phyloP scores from a whole-genome alignment of 176 grass and related monocot species.

The Musa acuminata region DNA sequence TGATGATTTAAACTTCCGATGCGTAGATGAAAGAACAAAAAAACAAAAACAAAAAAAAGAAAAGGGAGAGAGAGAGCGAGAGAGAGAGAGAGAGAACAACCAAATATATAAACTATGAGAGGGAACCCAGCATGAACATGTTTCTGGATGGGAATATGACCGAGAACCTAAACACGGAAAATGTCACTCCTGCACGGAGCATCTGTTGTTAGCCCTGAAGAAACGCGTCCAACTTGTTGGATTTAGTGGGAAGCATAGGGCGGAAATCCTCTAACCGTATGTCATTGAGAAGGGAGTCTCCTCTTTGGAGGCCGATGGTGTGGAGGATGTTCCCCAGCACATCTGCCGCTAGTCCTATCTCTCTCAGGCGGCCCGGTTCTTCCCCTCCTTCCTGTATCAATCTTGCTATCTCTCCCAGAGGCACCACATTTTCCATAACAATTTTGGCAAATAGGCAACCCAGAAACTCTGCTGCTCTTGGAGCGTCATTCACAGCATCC shows the following conservation, averaged over 20 bases:
- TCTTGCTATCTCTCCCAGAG: constrained; percentile 53
- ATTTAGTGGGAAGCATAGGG: constrained; percentile 39
- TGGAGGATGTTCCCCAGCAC: constrained; percentile 59
- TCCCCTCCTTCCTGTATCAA: constrained; percentile 67
- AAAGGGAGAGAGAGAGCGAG: too few relatives aligned
- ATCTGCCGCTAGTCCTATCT: constrained; percentile 60
- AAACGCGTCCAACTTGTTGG: constrained; percentile 66
- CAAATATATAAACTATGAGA: too few relatives aligned
- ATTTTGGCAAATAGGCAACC: constrained; percentile 67
- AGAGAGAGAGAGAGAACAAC: too few relatives aligned
- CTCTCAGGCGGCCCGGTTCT: constrained; percentile 48
- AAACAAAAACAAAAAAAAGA: too few relatives aligned
- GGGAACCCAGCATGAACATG: neutral
- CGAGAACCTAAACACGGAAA: neutral
- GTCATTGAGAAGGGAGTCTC: constrained; percentile 50
- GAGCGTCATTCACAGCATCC: constrained; percentile 87
- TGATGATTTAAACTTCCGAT: too few relatives aligned
- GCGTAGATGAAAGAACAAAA: too few relatives aligned
- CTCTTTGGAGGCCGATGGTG: constrained; percentile 45
- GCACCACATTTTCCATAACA: constrained; percentile 48
- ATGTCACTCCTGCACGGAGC: constrained; percentile 28
- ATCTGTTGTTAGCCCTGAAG: constrained; percentile 29
- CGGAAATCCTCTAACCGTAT: constrained; percentile 65
- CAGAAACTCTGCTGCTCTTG: constrained; percentile 73
- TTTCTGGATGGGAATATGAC: neutral